Conservation (phyloP, 208 protist genomes). For the Crithidia mellificae region DNA sequence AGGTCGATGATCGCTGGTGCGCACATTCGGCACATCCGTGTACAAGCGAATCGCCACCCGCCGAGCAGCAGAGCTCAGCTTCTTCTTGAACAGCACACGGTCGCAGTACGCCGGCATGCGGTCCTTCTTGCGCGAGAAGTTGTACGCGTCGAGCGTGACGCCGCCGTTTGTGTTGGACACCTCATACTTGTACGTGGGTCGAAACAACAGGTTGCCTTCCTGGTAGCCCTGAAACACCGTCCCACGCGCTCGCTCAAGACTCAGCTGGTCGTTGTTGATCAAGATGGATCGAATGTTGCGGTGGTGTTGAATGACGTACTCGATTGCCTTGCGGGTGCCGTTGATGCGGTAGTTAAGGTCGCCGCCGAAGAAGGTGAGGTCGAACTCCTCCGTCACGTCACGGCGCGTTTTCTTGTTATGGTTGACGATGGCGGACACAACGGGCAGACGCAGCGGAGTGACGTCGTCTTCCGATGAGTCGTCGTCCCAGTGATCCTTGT, state of each 20-base stretch:
- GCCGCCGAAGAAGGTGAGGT: constrained; percentile 92
- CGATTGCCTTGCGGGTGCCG: constrained; percentile 76
- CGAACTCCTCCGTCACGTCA: constrained; percentile 89
- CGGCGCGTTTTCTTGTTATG: constrained; percentile 18
- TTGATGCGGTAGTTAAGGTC: constrained; percentile 97
- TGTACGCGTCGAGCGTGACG: constrained; percentile 58
- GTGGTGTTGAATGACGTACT: constrained; percentile 69
- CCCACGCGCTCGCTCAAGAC: constrained; percentile 75
- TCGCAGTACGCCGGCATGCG: constrained; percentile 88
- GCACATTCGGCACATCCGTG: constrained; percentile 79
- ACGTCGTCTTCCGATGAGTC: constrained; percentile 13
- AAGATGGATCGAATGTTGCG: constrained; percentile 75
- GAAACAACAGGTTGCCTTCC: constrained; percentile 87
- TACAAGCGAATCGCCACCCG: constrained; percentile 66
- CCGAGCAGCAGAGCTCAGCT: constrained; percentile 31
- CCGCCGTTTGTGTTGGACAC: constrained; percentile 27
- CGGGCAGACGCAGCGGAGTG: constrained; percentile 18
- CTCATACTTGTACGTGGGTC: constrained; percentile 95
- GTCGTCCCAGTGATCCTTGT: constrained; percentile 11
- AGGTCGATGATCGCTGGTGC: constrained; percentile 85
- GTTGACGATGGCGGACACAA: constrained; percentile 6
- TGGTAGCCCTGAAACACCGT: constrained; percentile 82
- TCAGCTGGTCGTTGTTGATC: constrained; percentile 91
- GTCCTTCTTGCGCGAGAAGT: constrained; percentile 64
- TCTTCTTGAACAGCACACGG: constrained; percentile 76